phyloP scores from a whole-genome alignment of 805 yeast species.

The Brettanomyces nanus region DNA sequence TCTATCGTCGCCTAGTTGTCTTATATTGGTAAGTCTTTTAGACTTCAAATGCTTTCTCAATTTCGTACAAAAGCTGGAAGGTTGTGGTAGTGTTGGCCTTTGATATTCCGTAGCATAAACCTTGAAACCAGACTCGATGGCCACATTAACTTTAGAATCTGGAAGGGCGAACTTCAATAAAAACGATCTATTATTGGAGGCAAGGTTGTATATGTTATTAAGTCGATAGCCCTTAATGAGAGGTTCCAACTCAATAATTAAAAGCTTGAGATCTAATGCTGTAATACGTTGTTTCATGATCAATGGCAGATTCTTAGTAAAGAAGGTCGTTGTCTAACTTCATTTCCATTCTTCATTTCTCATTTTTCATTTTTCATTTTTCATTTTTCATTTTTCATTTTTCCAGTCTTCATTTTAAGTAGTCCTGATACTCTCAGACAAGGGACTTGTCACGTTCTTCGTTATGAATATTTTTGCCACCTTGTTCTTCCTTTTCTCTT shows the following conservation, averaged over 20 bases:
- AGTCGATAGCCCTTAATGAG: slow-evolving; percentile 58
- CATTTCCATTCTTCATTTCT: no score
- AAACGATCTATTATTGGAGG: slow-evolving; percentile 63
- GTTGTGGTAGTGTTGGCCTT: slow-evolving; percentile 71
- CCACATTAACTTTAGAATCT: slow-evolving; percentile 66
- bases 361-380: no score
- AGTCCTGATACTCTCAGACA: no score
- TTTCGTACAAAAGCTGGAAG: slow-evolving; percentile 80
- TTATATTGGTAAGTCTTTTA: slow-evolving; percentile 62
- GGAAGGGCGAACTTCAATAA: slow-evolving; percentile 75
- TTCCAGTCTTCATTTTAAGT: no score
- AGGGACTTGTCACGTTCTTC: no score
- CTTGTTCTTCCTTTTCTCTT: no score
- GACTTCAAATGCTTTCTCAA: slow-evolving; percentile 80
- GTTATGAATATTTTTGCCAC: no score
- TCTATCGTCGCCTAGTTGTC: slow-evolving; percentile 74
- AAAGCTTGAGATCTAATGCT: slow-evolving; percentile 69
- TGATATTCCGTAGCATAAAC: slow-evolving; percentile 73
- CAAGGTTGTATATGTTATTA: slow-evolving; percentile 78
- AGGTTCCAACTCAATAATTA: slow-evolving; percentile 56
- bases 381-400: no score
- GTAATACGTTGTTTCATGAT: slow-evolving; percentile 70
- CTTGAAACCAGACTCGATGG: slow-evolving; percentile 82
- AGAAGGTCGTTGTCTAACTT: no score
- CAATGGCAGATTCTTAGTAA: no score